Conservation (phyloP, 345 rosid genomes). For the Corchorus olitorius region DNA sequence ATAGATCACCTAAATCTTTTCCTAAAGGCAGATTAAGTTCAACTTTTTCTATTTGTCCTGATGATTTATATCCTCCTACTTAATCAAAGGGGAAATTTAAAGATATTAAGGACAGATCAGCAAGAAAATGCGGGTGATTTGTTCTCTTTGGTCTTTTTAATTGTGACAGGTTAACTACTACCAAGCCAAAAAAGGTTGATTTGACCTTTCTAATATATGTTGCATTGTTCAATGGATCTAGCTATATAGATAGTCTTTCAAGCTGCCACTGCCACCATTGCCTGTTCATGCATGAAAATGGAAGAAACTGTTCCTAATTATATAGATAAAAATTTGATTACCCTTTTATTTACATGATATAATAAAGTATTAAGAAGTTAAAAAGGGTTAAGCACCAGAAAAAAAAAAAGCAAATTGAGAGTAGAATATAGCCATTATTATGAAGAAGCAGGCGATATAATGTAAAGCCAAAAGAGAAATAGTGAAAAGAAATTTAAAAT, state of each 20-base stretch:
- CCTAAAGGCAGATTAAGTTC: background rate
- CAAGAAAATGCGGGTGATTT: slow-evolving; percentile 9
- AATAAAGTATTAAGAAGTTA: background rate
- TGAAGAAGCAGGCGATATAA: background rate
- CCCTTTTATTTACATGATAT: background rate
- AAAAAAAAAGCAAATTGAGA: background rate
- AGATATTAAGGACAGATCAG: background rate
- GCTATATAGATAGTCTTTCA: background rate
- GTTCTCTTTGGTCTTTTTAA: slow-evolving; percentile 9
- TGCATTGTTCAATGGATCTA: background rate
- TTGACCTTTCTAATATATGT: background rate
- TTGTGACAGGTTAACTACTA: slow-evolving; percentile 2
- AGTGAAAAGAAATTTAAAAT: background rate
- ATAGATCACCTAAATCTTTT: background rate
- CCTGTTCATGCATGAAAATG: too few species aligned
- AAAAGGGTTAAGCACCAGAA: background rate
- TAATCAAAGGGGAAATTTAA: background rate
- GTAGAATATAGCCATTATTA: too few species aligned
- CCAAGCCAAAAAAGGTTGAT: slow-evolving; percentile 4
- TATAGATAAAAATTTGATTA: background rate
- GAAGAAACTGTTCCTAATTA: background rate
- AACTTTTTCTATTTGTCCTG: background rate
- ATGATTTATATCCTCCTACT: background rate
- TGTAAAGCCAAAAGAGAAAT: background rate
- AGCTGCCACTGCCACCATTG: too few species aligned